A percentile compares a stretch with the other conserved stretches of the same genome.
These are phyloP conservation scores for Fragaria iinumae DNA, from an alignment of 306 rosid species.

Conservation along the genomic window DNA sequence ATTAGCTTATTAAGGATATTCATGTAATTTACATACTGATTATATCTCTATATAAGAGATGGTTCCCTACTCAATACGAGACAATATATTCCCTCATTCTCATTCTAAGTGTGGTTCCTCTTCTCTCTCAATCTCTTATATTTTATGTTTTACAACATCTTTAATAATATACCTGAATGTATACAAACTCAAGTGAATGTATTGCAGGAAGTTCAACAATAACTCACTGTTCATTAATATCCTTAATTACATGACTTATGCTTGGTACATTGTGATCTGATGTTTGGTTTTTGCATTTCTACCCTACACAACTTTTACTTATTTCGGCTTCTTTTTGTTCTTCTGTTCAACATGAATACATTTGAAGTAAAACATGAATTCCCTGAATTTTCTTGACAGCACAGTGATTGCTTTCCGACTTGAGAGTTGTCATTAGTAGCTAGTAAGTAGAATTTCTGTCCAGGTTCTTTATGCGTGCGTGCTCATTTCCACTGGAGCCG, in stretches of 20 bases:
- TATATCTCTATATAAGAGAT: too few relatives aligned
- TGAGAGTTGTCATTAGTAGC: neutral
- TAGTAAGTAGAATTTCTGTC: neutral
- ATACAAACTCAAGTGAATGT: neutral
- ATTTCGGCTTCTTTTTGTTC: too few relatives aligned
- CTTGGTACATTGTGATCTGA: neutral
- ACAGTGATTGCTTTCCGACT: neutral
- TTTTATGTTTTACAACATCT: too few relatives aligned
- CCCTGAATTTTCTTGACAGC: neutral
- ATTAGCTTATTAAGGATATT: too few relatives aligned
- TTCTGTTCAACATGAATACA: neutral
- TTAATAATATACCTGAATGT: neutral
- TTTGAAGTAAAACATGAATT: neutral
- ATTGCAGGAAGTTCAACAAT: neutral
- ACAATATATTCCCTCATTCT: too few relatives aligned
- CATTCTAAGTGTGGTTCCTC: too few relatives aligned
- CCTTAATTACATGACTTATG: neutral
- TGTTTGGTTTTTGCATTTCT: too few relatives aligned
- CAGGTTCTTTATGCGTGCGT: neutral
- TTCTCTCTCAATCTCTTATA: too few relatives aligned
- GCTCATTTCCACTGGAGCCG: neutral
- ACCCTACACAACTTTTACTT: too few relatives aligned
- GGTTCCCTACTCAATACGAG: too few relatives aligned
- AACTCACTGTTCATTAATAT: neutral
- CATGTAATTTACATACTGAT: too few relatives aligned